Evolutionary conservation across 768 basidiomycete genomes (phyloP), one percentile per base, ranked within the genome.

Genomic region (Amanita pallidorosea): DNA sequence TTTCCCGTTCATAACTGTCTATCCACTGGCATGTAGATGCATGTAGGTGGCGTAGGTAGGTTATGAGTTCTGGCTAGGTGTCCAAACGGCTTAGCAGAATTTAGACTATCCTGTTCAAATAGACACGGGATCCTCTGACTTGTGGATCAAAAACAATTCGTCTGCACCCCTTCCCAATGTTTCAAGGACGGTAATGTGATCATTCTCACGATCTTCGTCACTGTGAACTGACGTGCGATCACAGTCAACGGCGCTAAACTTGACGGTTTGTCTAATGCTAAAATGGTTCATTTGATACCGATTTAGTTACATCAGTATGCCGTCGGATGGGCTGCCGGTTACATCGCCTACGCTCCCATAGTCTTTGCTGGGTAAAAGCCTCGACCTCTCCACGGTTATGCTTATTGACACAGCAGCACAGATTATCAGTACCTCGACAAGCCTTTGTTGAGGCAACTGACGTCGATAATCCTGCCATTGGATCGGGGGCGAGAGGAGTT

Each of bases 61-160:
- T 66, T 18, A n/a, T 37, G 20, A 33, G 8, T 15, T 49, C 31
- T 27, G 12, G 31, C 25, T 7, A n/a, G 27, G 15, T 22, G n/a
- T 33, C 15, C 43, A 18, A 23, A 15, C 46, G 25, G 38, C 55
- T 25, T 38, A 47, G 29, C 50, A 55, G 54, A 13, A 23, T 42
- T 1, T 55, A 90, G 88, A 71, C 13, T 87, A 83, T 63, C 67
- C 74, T 45, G 77, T 89, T 12, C 89, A 92, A 63, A 68, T 92
- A 44, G 89, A 92, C 65, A 89, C 88, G 1, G 89, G 89, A 54
- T 90, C 88, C 8, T 85, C 78, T 55, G 89, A 92, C 65, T 72
- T 92, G 27, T 90, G 88, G 81, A 72, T 87, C 47, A 67, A 76
- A 54, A 74, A 75, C 18, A 54, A 67, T 29, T 61, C 63, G 8